Conservation (phyloP, 108 stramenopile species). For the Fistulifera solaris region DNA sequence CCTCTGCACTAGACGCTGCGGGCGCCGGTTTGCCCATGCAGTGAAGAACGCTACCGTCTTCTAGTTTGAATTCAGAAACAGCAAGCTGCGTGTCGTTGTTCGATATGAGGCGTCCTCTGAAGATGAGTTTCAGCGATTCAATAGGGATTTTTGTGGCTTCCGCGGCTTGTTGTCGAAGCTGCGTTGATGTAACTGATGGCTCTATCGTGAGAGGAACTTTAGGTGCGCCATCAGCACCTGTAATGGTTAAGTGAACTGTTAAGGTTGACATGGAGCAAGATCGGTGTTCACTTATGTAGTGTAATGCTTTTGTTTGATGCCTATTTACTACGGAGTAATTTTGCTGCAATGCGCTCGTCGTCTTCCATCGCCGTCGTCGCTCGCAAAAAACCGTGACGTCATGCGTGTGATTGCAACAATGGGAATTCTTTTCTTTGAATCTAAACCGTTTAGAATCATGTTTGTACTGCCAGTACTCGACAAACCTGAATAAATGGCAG, state of each 20-base stretch:
- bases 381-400: too few species aligned
- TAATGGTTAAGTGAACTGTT: constrained; percentile 14
- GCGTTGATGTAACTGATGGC: constrained; percentile 20
- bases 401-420: too few species aligned
- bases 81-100: constrained; percentile 32
- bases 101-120: constrained; percentile 65
- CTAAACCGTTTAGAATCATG: too few species aligned
- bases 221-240: constrained; percentile 3
- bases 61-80: constrained; percentile 60
- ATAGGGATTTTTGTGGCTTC: constrained; percentile 64
- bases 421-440: too few species aligned
- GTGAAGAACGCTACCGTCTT: constrained; percentile 72
- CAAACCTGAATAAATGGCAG: too few species aligned
- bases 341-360: too few species aligned
- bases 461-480: too few species aligned
- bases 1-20: neutral
- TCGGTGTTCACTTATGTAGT: too few species aligned
- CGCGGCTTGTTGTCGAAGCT: constrained; percentile 32
- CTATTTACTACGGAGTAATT: too few species aligned
- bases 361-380: too few species aligned
- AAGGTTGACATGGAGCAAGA: neutral
- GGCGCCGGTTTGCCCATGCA: constrained; percentile 73
- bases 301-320: too few species aligned
- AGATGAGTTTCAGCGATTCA: constrained; percentile 52
- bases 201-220: constrained; percentile 12